These are phyloP conservation scores for Passalora sequoiae DNA, from an alignment of 2,329 filamentous ascomycete genomes.

Conservation along the genomic window DNA sequence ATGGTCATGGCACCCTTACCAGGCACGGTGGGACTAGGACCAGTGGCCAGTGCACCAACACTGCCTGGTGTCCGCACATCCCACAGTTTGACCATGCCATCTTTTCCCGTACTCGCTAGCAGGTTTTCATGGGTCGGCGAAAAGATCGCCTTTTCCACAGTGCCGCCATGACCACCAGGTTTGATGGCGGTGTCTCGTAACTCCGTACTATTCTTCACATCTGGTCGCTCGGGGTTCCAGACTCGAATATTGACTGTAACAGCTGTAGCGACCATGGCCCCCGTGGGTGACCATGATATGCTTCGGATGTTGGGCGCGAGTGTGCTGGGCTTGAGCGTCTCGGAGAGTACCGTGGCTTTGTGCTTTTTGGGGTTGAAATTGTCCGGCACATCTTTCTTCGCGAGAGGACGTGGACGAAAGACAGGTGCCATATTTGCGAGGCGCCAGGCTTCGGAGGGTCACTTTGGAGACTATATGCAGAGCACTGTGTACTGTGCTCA, in stretches of 20 bases:
- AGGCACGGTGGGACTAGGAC: constrained; percentile 42
- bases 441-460: neutral
- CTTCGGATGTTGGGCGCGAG: constrained; percentile 30
- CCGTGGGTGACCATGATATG: constrained; percentile 81
- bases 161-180: constrained; percentile 42
- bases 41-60: constrained; percentile 24
- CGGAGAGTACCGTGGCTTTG: constrained; percentile 64
- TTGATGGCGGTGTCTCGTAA: constrained; percentile 47
- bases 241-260: constrained; percentile 66
- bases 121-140: constrained; percentile 73
- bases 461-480: neutral
- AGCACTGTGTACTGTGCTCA: too few species aligned
- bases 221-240: constrained; percentile 74
- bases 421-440: constrained; percentile 34
- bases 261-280: constrained; percentile 78
- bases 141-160: constrained; percentile 72
- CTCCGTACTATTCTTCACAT: constrained; percentile 69
- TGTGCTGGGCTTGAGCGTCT: constrained; percentile 32
- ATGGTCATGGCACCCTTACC: constrained; percentile 39
- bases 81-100: constrained; percentile 74
- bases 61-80: constrained; percentile 61
- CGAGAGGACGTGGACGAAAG: constrained; percentile 51
- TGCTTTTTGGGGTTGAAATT: constrained; percentile 56
- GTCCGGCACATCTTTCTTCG: constrained; percentile 63
- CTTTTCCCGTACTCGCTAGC: constrained; percentile 66